phyloP scores from a whole-genome alignment of 768 basidiomycete genomes.

The Holtermanniella nyarrowii region DNA sequence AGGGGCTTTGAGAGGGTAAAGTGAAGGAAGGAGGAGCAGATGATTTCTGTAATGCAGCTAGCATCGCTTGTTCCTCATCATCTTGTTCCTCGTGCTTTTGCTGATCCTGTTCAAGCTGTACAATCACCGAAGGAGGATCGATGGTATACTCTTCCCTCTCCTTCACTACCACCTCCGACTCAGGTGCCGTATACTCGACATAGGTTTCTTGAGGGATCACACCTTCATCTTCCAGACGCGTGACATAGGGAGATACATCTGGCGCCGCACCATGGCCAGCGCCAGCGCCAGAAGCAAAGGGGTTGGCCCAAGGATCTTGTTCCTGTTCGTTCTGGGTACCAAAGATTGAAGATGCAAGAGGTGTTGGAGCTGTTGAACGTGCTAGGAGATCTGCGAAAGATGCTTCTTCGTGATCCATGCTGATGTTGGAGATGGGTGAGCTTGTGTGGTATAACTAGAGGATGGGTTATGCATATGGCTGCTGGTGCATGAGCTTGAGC shows the following conservation, averaged over 20 bases:
- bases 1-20: slow-evolving; percentile 1
- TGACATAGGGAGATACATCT: slow-evolving; percentile 21
- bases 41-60: background rate
- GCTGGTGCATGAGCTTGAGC: too few species aligned
- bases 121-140: slow-evolving; percentile 34
- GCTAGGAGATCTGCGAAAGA: slow-evolving; percentile 30
- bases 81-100: background rate
- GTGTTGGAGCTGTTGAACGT: slow-evolving; percentile 14
- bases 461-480: too few species aligned
- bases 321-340: slow-evolving; percentile 13
- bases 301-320: slow-evolving; percentile 36
- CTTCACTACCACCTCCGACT: too few species aligned
- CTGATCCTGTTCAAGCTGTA: slow-evolving; percentile 16
- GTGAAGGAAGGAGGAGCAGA: slow-evolving; percentile 6
- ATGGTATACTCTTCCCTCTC: too few species aligned
- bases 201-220: too few species aligned
- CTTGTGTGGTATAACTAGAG: too few species aligned
- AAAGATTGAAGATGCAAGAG: background rate
- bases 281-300: slow-evolving; percentile 14
- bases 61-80: background rate
- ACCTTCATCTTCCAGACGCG: slow-evolving; percentile 20
- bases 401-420: slow-evolving; percentile 26
- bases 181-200: too few species aligned
- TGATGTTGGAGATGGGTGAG: background rate
- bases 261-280: slow-evolving; percentile 2